These are phyloP conservation scores for Sphagnum fallax DNA, from an alignment of 228 moss, liverwort and hornwort species.

Conservation along the genomic window DNA sequence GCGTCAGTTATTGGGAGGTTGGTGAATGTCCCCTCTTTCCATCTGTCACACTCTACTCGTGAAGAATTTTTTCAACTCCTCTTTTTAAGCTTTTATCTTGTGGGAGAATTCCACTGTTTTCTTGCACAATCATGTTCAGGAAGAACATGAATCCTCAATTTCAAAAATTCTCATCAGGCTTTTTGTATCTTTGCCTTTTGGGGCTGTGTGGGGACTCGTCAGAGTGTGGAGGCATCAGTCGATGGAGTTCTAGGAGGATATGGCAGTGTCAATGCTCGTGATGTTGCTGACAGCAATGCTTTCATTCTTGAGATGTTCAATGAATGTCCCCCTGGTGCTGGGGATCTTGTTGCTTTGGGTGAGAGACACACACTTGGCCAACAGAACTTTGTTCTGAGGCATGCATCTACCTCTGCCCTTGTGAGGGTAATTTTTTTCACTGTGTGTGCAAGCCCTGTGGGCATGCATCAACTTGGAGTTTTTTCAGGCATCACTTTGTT, in stretches of 20 bases:
- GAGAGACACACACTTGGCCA: not conserved
- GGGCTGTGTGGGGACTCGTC: slow-evolving; percentile 7
- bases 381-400: not conserved
- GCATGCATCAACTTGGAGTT: too few relatives aligned
- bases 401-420: too few relatives aligned
- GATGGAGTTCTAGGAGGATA: slow-evolving; percentile 97
- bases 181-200: not conserved
- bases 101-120: too few relatives aligned
- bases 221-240: slow-evolving; percentile 93
- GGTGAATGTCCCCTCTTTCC: not conserved
- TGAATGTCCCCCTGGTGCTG: slow-evolving; percentile 39
- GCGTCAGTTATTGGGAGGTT: slow-evolving; percentile 73
- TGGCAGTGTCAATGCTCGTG: slow-evolving; percentile 76
- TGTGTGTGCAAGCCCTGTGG: too few relatives aligned
- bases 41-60: not conserved
- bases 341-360: slow-evolving; percentile 73
- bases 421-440: too few relatives aligned
- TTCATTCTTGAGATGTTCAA: slow-evolving; percentile 77
- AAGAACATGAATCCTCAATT: not conserved
- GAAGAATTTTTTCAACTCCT: not conserved
- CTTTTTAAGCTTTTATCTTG: not conserved
- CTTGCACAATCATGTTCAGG: too few relatives aligned
- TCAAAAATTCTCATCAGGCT: not conserved
- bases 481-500: too few relatives aligned
- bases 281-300: slow-evolving; percentile 77